phyloP scores from a whole-genome alignment of 2,329 filamentous ascomycete species.

The Colletotrichum tofieldiae region DNA sequence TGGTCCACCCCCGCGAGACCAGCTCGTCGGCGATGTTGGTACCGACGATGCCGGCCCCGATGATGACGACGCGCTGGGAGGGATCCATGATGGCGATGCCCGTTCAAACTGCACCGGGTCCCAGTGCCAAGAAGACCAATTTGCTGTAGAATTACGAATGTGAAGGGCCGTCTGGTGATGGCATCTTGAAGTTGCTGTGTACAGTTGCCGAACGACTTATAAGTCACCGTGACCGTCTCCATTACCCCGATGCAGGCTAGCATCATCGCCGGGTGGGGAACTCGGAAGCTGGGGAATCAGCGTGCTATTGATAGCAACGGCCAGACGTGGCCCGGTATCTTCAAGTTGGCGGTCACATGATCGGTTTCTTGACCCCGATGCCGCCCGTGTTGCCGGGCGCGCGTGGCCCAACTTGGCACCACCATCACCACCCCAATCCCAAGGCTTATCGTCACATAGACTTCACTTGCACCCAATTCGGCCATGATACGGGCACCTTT shows the following conservation, averaged over 20 bases:
- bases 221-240: constrained; percentile 15
- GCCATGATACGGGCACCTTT: constrained; percentile 14
- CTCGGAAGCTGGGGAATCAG: neutral
- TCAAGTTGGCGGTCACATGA: constrained; percentile 44
- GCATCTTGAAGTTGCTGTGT: neutral
- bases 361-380: constrained; percentile 43
- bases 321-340: constrained; percentile 14
- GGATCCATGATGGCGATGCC: constrained; percentile 49
- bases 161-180: neutral
- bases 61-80: constrained; percentile 68
- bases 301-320: constrained; percentile 23
- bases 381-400: constrained; percentile 31
- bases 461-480: constrained; percentile 29
- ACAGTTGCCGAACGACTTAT: constrained; percentile 21
- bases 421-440: neutral
- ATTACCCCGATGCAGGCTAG: constrained; percentile 26
- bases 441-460: constrained; percentile 26
- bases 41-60: constrained; percentile 76
- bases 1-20: constrained; percentile 72
- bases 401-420: constrained; percentile 26
- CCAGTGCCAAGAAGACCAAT: neutral
- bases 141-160: neutral
- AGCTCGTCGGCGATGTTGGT: constrained; percentile 77
- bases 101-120: neutral
- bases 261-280: constrained; percentile 13